Evolutionary conservation across 108 stramenopile genomes (phyloP), one percentile per base, ranked within the genome.

Genomic region (Mediolabrus comicus): DNA sequence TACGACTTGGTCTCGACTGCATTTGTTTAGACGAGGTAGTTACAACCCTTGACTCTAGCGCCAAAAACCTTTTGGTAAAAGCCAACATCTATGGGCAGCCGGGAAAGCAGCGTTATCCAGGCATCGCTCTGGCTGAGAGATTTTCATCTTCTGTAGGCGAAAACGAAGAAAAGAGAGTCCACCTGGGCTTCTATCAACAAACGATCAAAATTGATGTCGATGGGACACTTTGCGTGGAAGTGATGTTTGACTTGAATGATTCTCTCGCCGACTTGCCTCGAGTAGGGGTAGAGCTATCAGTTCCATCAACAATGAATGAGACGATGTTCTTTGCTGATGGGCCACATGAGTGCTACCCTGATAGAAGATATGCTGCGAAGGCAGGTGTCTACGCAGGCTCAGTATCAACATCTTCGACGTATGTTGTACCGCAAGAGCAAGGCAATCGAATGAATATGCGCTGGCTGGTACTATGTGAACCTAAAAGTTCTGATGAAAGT

Each of bases 341-440:
- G 3, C 83, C 83, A 3, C 46, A 75, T 28, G 93, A 95, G 63
- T 87, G 89, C 69, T 95, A 95, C 65, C 53, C 62, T 24, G 93
- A 95, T 60, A 63, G 90, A 35, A 43, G 32, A 34, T 60, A 53
- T 16, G 62, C 69, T 36, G 55, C 69, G 2, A 62, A 78, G 52
- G 56, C 69, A 19, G 68, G 76, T 31, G 62, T 77, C 12, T 64
- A 77, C 29, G 51, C 52, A 27, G 63, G 59, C 32, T n/a, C 8
- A 2, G 51, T 77, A 29, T 26, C 62, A 10, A 41, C 62, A 32
- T 69, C 57, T 10, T 22, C 22, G 2, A 65, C 56, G n/a, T 77
- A 70, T 59, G 69, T 77, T 28, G 76, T 77, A 2, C 76, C 76
- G 2, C 76, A 77, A 60, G 76, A 77, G 57, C 76, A 77, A 51